Percentiles rank a stretch among this genome's conserved stretches.
Evolutionary conservation across 495 filamentous ascomycete genomes (phyloP).

Genomic region (Penicillium taxi): DNA sequence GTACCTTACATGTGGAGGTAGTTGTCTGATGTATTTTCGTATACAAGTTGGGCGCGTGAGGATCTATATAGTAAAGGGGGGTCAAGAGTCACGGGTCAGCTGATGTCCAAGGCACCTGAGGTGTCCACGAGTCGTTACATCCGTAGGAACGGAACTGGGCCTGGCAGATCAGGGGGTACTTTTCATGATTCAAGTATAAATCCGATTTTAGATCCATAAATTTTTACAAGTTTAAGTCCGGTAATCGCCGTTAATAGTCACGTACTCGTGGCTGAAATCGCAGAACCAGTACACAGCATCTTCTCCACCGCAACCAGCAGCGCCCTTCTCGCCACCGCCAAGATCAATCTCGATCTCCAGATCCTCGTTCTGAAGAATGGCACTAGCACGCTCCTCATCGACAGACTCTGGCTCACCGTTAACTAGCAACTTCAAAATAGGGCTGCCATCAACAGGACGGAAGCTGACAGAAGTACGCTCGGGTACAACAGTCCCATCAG

Average conservation of each 20-base stretch:
- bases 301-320: constrained; percentile 46
- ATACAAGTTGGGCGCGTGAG: too few relatives aligned
- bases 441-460: constrained; percentile 73
- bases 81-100: too few relatives aligned
- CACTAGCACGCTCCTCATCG: constrained; percentile 78
- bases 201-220: too few relatives aligned
- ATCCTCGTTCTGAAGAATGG: constrained; percentile 82
- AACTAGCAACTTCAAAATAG: constrained; percentile 74
- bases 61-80: too few relatives aligned
- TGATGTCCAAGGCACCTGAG: too few relatives aligned
- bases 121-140: too few relatives aligned
- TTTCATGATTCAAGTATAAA: too few relatives aligned
- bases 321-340: constrained; percentile 39
- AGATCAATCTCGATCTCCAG: constrained; percentile 72
- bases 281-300: constrained; percentile 90
- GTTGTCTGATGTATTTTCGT: too few relatives aligned
- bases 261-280: constrained; percentile 97
- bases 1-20: too few relatives aligned
- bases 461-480: constrained; percentile 89
- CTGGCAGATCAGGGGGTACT: too few relatives aligned
- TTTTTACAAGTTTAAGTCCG: constrained; percentile 52
- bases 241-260: constrained; percentile 90
- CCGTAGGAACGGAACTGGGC: too few relatives aligned
- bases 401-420: constrained; percentile 87
- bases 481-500: constrained; percentile 57